These are phyloP conservation scores for Sarocladiaceae sp. DNA, from an alignment of 2,329 filamentous ascomycete genomes.

Conservation along the genomic window DNA sequence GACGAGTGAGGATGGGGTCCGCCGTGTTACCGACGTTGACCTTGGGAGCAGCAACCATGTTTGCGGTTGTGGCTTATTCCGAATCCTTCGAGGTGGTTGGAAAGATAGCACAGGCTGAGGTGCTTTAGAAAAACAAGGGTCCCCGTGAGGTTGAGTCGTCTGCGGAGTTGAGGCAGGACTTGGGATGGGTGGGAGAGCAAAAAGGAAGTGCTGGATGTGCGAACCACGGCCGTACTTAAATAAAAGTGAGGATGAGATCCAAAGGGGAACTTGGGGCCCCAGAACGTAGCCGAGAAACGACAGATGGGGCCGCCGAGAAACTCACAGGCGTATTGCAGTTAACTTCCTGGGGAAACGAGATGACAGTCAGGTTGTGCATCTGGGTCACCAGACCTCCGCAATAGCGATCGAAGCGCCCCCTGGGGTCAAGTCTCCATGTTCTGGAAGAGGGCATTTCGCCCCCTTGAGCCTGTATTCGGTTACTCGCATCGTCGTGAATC, in stretches of 20 bases:
- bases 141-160: slow-evolving; percentile 1
- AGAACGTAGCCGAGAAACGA: slow-evolving; percentile 7
- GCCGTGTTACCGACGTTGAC: slow-evolving; percentile 13
- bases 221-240: slow-evolving; percentile 9
- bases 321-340: not conserved
- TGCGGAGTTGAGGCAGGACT: slow-evolving; percentile 4
- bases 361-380: not conserved
- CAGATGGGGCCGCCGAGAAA: not conserved
- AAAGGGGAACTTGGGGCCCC: too few species aligned
- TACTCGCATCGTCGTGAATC: not conserved
- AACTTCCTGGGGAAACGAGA: slow-evolving; percentile 9
- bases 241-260: not conserved
- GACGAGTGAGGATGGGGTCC: slow-evolving; percentile 27
- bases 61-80: not conserved
- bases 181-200: slow-evolving; percentile 8
- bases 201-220: not conserved
- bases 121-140: not conserved
- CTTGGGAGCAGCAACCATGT: slow-evolving; percentile 11
- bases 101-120: slow-evolving; percentile 5
- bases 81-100: not conserved
- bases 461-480: not conserved
- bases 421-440: slow-evolving; percentile 1
- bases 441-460: not conserved
- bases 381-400: slow-evolving; percentile 6
- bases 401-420: slow-evolving; percentile 1